Evolutionary conservation across 1,284 basidiomycete genomes (phyloP).

Genomic region (Cerrena zonata): DNA sequence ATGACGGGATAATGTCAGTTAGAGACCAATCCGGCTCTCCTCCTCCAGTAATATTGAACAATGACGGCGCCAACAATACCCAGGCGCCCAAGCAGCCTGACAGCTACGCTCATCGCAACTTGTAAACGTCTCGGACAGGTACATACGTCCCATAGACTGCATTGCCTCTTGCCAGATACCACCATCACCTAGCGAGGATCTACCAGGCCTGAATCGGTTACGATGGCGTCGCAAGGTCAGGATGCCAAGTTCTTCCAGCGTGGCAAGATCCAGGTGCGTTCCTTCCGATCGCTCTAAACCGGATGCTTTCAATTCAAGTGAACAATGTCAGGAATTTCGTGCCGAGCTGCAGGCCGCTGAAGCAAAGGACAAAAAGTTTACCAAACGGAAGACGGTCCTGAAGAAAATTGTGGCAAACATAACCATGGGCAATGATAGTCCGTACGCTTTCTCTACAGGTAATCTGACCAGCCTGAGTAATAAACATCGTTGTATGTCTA

Average conservation of each 20-base stretch:
- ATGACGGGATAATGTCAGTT: background rate
- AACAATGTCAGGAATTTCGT: slow-evolving; percentile 62
- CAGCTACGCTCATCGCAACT: background rate
- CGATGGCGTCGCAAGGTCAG: slow-evolving; percentile 61
- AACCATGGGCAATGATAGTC: slow-evolving; percentile 93
- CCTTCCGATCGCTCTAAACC: slow-evolving; percentile 2
- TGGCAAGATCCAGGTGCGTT: slow-evolving; percentile 81
- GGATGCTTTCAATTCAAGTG: slow-evolving; percentile 5
- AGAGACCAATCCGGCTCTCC: background rate
- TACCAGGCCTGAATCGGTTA: slow-evolving; percentile 1
- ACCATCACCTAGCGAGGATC: no score
- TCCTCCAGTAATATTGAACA: background rate
- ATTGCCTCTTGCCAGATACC: no score
- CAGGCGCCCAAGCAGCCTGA: background rate
- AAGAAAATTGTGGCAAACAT: slow-evolving; percentile 96
- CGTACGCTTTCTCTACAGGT: slow-evolving; percentile 34
- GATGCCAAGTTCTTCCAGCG: slow-evolving; percentile 87
- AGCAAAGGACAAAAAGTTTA: slow-evolving; percentile 89
- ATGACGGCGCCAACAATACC: background rate
- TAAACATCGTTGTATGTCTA: slow-evolving; percentile 31
- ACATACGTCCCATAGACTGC: no score
- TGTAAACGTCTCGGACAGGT: no score
- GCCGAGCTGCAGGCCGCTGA: slow-evolving; percentile 85
- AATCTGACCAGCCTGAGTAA: background rate
- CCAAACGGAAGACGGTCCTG: slow-evolving; percentile 83